phyloP scores from a whole-genome alignment of 2,329 filamentous ascomycete genomes.

The Plectosphaerella cucumerina region DNA sequence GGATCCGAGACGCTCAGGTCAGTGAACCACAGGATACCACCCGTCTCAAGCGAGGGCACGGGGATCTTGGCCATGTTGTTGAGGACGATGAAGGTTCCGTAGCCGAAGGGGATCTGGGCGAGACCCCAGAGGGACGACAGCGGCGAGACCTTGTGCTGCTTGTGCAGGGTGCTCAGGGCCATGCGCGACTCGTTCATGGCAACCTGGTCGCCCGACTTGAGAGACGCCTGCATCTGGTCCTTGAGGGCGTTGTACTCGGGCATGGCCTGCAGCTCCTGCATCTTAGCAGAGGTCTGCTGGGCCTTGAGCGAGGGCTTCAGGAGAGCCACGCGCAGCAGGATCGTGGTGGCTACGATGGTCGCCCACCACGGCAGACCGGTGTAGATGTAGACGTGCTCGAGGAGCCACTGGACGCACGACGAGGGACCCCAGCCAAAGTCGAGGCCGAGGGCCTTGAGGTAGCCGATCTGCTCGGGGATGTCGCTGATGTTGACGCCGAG shows the following conservation, averaged over 20 bases:
- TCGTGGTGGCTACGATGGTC: conserved; percentile 62
- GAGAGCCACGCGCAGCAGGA: conserved; percentile 60
- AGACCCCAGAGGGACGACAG: conserved; percentile 32
- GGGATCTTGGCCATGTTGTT: conserved; percentile 72
- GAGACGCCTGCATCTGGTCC: conserved; percentile 42
- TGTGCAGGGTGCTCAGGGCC: conserved; percentile 29
- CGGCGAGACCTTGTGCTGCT: conserved; percentile 29
- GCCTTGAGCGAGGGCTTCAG: conserved; percentile 62
- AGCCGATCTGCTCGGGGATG: conserved; percentile 75
- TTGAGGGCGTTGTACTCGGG: conserved; percentile 47
- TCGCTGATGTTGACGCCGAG: conserved; percentile 41
- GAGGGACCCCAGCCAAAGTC: conserved; percentile 85
- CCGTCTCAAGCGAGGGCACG: conserved; percentile 71
- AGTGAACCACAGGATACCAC: conserved; percentile 71
- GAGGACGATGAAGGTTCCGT: conserved; percentile 75
- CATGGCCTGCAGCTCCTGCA: conserved; percentile 52
- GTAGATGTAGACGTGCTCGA: conserved; percentile 82
- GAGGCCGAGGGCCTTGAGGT: conserved; percentile 75
- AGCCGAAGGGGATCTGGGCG: conserved; percentile 62
- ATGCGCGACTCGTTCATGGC: conserved; percentile 38
- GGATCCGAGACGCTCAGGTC: conserved; percentile 78
- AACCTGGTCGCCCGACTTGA: conserved; percentile 43
- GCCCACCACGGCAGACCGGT: conserved; percentile 77
- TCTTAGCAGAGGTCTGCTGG: conserved; percentile 57
- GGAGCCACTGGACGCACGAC: conserved; percentile 63